Evolutionary conservation across 148 eudicot species (phyloP), one percentile per base, ranked within the genome.

Genomic region (Chenopodium album): DNA sequence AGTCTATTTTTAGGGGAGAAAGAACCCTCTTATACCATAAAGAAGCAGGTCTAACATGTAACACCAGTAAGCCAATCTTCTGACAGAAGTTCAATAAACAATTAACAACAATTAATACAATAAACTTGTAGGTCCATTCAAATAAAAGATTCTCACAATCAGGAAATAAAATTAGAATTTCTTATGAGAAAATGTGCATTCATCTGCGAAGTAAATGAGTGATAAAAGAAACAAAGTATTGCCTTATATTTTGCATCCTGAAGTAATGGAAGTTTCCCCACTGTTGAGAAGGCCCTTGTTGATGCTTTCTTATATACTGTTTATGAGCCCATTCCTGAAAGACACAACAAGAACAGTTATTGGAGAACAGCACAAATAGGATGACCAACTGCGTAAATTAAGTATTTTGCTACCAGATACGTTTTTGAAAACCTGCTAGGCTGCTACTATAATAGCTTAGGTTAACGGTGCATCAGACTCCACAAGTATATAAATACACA

Each of bases 181-280:
- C 14, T 62, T 78, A 6, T 7, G 23, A 44, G 8, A 78, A 3
- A 65, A 46, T 44, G 4, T 23, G 68, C 29, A 69, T 26, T 29
- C 50, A 78, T 66, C 63, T 68, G 79, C 79, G 7, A 32, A 48
- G 48, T 4, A 2, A 28, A 37, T 1, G 26, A 20, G 28, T 1
- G 9, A 20, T 76, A 59, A 48, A 73, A 31, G n/a, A 37, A 13
- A 41, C 48, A 46, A 52, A 26, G 11, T 19, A 73, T 37, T 56
- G 91, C 99, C 97, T 92, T 86, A 96, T 94, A 80, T 91, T 92
- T 79, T 94, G 98, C 99, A 96, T 96, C 85, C 99, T 89, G 50
- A 96, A 96, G 87, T 96, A 96, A 88, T 89, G 90, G 87, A 94
- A 96, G 88, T 94, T 96, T 56, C 99, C 99, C 99, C 99, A 96